phyloP scores from a whole-genome alignment of 148 eudicot species.

The Nyssa sinensis region DNA sequence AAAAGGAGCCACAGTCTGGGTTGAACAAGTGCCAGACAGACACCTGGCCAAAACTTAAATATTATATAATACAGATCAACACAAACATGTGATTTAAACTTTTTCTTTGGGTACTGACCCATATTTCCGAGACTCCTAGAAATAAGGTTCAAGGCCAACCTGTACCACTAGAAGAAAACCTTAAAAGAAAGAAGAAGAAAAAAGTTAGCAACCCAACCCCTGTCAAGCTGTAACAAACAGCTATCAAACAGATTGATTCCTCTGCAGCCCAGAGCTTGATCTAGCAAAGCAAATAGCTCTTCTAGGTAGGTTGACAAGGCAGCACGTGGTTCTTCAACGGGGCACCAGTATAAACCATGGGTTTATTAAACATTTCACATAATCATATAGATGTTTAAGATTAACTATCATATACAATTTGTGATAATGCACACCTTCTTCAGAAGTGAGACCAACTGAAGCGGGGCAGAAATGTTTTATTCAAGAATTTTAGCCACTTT shows the following conservation, averaged over 20 bases:
- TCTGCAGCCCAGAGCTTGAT: neutral
- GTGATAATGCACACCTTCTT: neutral
- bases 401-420: neutral
- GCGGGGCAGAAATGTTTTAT: neutral
- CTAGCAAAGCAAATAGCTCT: neutral
- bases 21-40: neutral
- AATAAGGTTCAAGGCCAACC: neutral
- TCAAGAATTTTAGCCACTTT: neutral
- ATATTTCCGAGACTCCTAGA: neutral
- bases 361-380: neutral
- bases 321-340: conserved; percentile 4
- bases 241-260: neutral
- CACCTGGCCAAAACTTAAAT: neutral
- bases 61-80: neutral
- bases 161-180: neutral
- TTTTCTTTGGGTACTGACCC: neutral
- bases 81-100: neutral
- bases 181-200: no score
- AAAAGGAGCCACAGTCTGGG: neutral
- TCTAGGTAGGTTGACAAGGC: conserved; percentile 3
- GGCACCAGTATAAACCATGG: neutral
- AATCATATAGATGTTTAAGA: neutral
- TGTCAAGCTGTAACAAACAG: neutral
- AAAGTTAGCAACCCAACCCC: neutral
- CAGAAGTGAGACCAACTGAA: neutral